Evolutionary conservation across 208 protist genomes (phyloP).

Genomic region (Crithidia brevicula): DNA sequence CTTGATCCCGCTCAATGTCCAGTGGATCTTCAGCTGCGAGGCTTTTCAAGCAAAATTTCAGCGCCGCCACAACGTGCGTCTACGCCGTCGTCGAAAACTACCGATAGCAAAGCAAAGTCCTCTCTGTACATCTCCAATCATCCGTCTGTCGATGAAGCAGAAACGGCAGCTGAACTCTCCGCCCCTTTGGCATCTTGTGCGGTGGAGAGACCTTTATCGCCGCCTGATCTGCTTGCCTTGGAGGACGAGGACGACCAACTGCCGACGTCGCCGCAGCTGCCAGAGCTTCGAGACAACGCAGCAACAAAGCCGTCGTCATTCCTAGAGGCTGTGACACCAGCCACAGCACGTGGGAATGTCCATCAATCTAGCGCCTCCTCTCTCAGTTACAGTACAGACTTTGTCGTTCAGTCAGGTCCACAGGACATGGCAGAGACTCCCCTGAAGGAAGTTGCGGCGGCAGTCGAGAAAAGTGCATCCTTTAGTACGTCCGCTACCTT

Average conservation of each 20-base stretch:
- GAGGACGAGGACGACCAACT: not conserved
- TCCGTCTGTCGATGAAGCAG: no score
- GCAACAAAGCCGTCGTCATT: not conserved
- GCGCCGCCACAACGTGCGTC: no score
- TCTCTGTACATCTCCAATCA: no score
- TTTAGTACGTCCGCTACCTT: not conserved
- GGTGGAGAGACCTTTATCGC: no score
- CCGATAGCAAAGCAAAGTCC: no score
- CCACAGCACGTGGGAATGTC: not conserved
- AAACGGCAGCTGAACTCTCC: no score
- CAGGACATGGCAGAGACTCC: not conserved
- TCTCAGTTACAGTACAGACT: constrained; percentile 8
- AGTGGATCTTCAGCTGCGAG: no score
- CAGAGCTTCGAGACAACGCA: not conserved
- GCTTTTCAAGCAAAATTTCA: no score
- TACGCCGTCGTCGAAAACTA: no score
- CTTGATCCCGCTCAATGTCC: no score
- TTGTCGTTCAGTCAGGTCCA: constrained; percentile 13
- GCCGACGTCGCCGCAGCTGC: constrained; percentile 8
- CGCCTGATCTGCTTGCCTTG: not conserved
- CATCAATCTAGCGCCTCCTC: constrained; percentile 13
- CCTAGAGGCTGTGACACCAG: not conserved
- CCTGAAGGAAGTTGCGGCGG: not conserved
- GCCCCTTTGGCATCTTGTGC: no score
- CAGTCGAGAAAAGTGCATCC: constrained; percentile 10